Evolutionary conservation across 768 basidiomycete species (phyloP), one percentile per base, ranked within the genome.

Genomic region (Leccinum arenicola): DNA sequence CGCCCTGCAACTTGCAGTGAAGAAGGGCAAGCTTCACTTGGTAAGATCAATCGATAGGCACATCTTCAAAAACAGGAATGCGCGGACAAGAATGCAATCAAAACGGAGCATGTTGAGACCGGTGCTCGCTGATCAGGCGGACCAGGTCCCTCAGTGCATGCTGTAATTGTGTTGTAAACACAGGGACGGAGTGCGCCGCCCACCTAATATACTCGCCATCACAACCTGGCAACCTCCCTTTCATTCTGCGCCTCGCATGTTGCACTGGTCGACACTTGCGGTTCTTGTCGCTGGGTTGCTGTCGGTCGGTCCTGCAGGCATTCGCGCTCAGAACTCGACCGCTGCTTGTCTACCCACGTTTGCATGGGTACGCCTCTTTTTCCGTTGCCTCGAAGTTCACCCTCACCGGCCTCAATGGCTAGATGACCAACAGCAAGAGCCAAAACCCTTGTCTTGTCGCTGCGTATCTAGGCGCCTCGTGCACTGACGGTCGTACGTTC

Each of bases 371-470:
- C 10, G 72, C 56, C 11, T 15, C 21, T 23, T 33, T 19, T 10
- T 35, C 23, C 31, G 12, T 19, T 45, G 43, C n/a, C 10, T 19
- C 10, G 43, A 21, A 3, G n/a, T 36, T n/a, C 51, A 43, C 10
- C 40, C 23, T 57, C 12, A 43, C 12, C 45, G 17, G 47, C 21
- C 57, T 50, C 27, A 6, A 35, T 38, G 54, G 31, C 14, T 23
- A 73, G 71, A 71, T 74, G 72, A 12, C 52, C 51, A 84, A 84
- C 57, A 80, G 80, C 23, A 73, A 75, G 52, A 68, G 69, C 48
- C 76, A 83, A 59, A 79, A 69, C n/a, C 80, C 82, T 21, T 84
- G 82, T 61, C 50, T 74, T 15, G 68, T 84, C 21, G 70, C 80
- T 14, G 76, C 81, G 2, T 76, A 75, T 43, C 67, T 83, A 2